phyloP scores from a whole-genome alignment of 2,329 filamentous ascomycete genomes.

The Fusarium sp. region DNA sequence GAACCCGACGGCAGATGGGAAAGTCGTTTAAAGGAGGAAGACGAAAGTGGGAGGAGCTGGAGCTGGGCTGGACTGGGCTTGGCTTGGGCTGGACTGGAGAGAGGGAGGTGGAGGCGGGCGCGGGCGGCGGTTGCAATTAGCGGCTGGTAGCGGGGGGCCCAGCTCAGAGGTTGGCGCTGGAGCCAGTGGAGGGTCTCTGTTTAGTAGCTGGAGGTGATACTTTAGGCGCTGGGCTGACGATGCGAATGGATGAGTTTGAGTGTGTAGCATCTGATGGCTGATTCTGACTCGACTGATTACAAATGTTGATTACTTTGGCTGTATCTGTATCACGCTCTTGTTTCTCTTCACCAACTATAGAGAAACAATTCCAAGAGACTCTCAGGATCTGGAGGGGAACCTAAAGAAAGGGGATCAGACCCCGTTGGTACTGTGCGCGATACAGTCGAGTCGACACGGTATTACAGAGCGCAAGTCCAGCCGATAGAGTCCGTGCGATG shows the following conservation, averaged over 20 bases:
- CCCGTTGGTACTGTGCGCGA: slow-evolving; percentile 30
- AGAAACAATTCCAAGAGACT: background rate
- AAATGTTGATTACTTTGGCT: background rate
- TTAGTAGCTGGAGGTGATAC: slow-evolving; percentile 24
- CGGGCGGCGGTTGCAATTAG: slow-evolving; percentile 39
- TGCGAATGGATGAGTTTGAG: background rate
- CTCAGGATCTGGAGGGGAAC: slow-evolving; percentile 22
- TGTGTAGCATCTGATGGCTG: slow-evolving; percentile 8
- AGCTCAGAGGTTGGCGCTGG: slow-evolving; percentile 32
- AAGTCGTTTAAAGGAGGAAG: slow-evolving; percentile 44
- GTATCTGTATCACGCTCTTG: background rate
- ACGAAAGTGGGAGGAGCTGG: slow-evolving; percentile 14
- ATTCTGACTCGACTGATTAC: slow-evolving; percentile 1
- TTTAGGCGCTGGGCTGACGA: slow-evolving; percentile 34
- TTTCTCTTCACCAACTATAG: background rate
- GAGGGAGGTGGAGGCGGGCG: slow-evolving; percentile 34
- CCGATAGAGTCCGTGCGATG: slow-evolving; percentile 38
- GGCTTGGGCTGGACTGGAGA: slow-evolving; percentile 6
- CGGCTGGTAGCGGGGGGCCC: slow-evolving; percentile 27
- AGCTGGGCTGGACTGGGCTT: background rate
- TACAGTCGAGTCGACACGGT: slow-evolving; percentile 29
- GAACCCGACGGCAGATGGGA: slow-evolving; percentile 34
- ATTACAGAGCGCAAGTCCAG: slow-evolving; percentile 19
- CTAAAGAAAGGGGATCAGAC: slow-evolving; percentile 35
- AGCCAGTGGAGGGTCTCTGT: slow-evolving; percentile 29